Base-by-base conservation (phyloP, 1,284 basidiomycete genomes). In the Entoloma clypeatum region DNA sequence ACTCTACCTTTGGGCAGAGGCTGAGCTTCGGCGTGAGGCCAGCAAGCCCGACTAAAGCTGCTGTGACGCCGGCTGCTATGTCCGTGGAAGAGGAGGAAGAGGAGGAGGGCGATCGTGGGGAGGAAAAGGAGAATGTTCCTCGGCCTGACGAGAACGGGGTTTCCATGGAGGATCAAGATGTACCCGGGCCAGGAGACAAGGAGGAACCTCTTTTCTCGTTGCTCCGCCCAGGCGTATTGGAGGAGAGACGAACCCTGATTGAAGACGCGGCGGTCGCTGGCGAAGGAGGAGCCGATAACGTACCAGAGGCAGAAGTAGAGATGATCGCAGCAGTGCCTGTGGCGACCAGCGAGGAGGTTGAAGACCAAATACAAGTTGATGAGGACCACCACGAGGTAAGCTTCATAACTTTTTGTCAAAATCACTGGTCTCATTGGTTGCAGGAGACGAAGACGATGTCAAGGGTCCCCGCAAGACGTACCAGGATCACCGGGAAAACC, bases 131-230 rank as follows among this genome's bases (percentile, higher is more conserved):
- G 7, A 30, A 26, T 13, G 43, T 41, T 10, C 27, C 23, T 9
- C 34, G 36, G 11, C 7, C n/a, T 21, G 21, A 37, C 28, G 37
- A 35, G n/a, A n/a, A n/a, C n/a, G n/a, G n/a, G n/a, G n/a, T n/a
- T n/a, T n/a, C n/a, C n/a, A n/a, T n/a, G 22, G 45, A 36, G n/a
- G 16, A 21, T 4, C 28, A 26, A 4, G 8, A 5, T 14, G 39
- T 24, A 29, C 40, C 7, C 14, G 16, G 50, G 22, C 42, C n/a
- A n/a, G n/a, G n/a, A n/a, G n/a, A n/a, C n/a, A n/a, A 45, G 3
- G 53, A 55, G 38, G 4, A 22, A 14, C 28, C 41, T 2, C 48
- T 49, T 4, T 61, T 62, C 43, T 56, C 54, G 22, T 45, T 61
- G 8, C 51, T 62, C 22, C 51, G 59, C 2, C 53, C 59, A 9